Percentiles rank a stretch among this genome's conserved stretches.
Conservation (phyloP, 345 rosid species). For the Erysimum cheiranthoides region DNA sequence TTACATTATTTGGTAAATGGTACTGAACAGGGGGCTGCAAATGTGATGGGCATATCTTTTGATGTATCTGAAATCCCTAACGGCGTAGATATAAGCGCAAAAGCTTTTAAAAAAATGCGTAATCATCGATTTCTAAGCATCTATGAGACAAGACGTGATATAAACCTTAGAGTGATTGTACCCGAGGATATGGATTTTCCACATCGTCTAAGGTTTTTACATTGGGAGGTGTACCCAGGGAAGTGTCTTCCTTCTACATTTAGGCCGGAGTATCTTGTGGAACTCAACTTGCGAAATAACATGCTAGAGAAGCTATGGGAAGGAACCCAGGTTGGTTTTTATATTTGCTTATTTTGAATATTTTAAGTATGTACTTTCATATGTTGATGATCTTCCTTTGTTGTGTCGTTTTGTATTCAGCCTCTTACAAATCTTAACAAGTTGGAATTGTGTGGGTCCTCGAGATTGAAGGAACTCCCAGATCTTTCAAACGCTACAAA, state of each 20-base stretch:
- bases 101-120: neutral
- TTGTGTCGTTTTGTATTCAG: neutral
- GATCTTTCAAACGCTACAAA: constrained; percentile 32
- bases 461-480: neutral
- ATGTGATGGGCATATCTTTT: constrained; percentile 29
- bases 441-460: neutral
- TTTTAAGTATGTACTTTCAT: constrained; percentile 4
- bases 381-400: neutral
- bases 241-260: constrained; percentile 29
- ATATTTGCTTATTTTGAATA: neutral
- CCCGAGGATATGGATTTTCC: constrained; percentile 23
- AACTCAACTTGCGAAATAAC: constrained; percentile 8
- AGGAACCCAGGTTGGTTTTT: constrained; percentile 7
- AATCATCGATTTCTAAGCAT: neutral
- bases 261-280: constrained; percentile 23
- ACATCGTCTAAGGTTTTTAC: constrained; percentile 25
- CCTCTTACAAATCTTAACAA: neutral
- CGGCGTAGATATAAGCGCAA: neutral
- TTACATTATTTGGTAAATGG: neutral
- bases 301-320: constrained; percentile 1
- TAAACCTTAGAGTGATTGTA: neutral
- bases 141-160: neutral
- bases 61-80: neutral
- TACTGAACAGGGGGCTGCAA: neutral
- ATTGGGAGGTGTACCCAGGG: constrained; percentile 37